These are phyloP conservation scores for Daldinia sp. DNA, from an alignment of 2,329 filamentous ascomycete species.

Conservation along the genomic window DNA sequence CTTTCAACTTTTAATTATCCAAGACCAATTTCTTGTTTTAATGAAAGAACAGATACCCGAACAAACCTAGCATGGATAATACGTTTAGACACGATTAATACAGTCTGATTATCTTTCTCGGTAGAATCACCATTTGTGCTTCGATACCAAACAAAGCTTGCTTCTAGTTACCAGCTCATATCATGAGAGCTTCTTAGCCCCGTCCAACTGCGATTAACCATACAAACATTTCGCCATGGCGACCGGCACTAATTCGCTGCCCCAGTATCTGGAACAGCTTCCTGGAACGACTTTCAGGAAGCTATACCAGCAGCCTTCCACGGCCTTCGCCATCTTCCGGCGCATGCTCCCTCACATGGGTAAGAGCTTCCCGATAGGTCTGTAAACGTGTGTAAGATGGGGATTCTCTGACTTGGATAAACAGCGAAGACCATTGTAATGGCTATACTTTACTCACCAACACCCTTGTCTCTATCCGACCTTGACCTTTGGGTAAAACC, in stretches of 20 bases:
- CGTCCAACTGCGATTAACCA: slow-evolving; percentile 25
- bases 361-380: slow-evolving; percentile 57
- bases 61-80: neutral
- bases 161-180: slow-evolving; percentile 6
- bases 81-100: neutral
- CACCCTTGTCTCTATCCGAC: slow-evolving; percentile 81
- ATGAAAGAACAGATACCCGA: neutral
- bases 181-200: slow-evolving; percentile 30
- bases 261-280: slow-evolving; percentile 93
- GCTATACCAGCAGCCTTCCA: slow-evolving; percentile 95
- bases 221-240: slow-evolving; percentile 47
- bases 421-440: slow-evolving; percentile 95
- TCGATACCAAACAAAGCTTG: neutral
- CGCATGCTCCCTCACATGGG: slow-evolving; percentile 95
- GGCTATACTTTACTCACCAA: slow-evolving; percentile 90
- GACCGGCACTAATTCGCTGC: slow-evolving; percentile 61
- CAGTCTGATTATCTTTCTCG: neutral
- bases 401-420: slow-evolving; percentile 7
- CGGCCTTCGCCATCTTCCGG: slow-evolving; percentile 93
- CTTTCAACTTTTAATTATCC: slow-evolving; percentile 6
- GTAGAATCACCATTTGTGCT: neutral
- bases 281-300: slow-evolving; percentile 90
- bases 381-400: neutral
- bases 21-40: neutral
- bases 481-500: slow-evolving; percentile 89